Conservation (phyloP, 495 filamentous ascomycete species). For the Gamarada debralockiae region DNA sequence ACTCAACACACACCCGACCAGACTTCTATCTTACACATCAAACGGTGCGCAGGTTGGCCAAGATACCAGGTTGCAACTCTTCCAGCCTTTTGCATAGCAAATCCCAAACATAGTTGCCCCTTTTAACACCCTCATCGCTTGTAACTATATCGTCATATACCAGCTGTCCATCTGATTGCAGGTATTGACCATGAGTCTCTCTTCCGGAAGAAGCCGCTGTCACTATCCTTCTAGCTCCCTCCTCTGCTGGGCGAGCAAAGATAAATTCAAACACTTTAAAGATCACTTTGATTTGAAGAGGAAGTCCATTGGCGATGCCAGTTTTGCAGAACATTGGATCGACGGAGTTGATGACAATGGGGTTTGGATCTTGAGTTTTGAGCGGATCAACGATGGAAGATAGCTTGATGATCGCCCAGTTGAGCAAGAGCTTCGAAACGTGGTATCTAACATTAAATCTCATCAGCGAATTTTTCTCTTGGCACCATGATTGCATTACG, state of each 20-base stretch:
- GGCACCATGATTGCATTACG: neutral
- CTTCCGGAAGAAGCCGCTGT: slow-evolving; percentile 13
- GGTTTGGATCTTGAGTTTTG: slow-evolving; percentile 2
- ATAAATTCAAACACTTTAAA: slow-evolving; percentile 12
- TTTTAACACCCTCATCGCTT: slow-evolving; percentile 2
- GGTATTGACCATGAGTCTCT: slow-evolving; percentile 19
- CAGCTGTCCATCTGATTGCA: slow-evolving; percentile 7
- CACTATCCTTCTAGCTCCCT: slow-evolving; percentile 17
- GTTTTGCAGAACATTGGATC: slow-evolving; percentile 23
- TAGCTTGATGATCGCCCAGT: slow-evolving; percentile 9
- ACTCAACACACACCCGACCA: too few species aligned
- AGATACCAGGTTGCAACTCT: too few species aligned
- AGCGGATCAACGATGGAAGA: slow-evolving; percentile 8
- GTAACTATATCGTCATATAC: slow-evolving; percentile 4
- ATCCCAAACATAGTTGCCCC: slow-evolving; percentile 10
- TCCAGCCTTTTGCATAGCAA: slow-evolving; percentile 9
- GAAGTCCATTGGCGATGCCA: slow-evolving; percentile 1
- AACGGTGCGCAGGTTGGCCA: too few species aligned
- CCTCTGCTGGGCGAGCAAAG: slow-evolving; percentile 13
- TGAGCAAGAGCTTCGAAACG: slow-evolving; percentile 19
- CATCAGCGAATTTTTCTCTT: slow-evolving; percentile 2
- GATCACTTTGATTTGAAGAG: neutral
- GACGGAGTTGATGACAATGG: slow-evolving; percentile 20
- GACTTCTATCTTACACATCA: too few species aligned
- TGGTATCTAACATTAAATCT: slow-evolving; percentile 14